Conservation (phyloP, 2,329 filamentous ascomycete species). For the Fusarium keratoplasticum region DNA sequence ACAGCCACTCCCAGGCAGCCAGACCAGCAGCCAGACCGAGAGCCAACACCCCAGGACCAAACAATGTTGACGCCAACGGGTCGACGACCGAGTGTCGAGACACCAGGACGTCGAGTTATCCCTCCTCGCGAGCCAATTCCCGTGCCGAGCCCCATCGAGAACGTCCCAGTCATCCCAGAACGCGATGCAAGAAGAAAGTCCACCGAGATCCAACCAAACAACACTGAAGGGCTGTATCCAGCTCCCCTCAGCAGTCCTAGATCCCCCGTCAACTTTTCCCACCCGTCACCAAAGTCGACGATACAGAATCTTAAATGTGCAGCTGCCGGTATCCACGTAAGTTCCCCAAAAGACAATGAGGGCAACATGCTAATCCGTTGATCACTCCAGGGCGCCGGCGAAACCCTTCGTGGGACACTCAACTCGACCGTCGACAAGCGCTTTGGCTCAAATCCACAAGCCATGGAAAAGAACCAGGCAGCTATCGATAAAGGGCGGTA, state of each 20-base stretch:
- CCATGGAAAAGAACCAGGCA: slow-evolving; percentile 39
- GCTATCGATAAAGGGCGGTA: slow-evolving; percentile 40
- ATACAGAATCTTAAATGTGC: slow-evolving; percentile 39
- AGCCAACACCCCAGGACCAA: slow-evolving; percentile 6
- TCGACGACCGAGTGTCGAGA: slow-evolving; percentile 40
- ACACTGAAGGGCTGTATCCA: slow-evolving; percentile 6
- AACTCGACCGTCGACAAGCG: slow-evolving; percentile 38
- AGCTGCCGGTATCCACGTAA: slow-evolving; percentile 38
- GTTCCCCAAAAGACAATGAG: fast-evolving
- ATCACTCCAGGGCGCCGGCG: slow-evolving; percentile 35
- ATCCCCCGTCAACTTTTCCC: slow-evolving; percentile 21
- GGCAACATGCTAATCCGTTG: neutral
- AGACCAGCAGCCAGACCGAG: neutral
- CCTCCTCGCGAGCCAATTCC: slow-evolving; percentile 33
- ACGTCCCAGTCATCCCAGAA: slow-evolving; percentile 32
- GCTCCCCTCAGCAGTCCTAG: neutral
- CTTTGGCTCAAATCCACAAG: slow-evolving; percentile 18
- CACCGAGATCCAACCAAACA: slow-evolving; percentile 2
- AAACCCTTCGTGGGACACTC: slow-evolving; percentile 41
- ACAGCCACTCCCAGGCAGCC: neutral
- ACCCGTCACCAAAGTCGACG: slow-evolving; percentile 30
- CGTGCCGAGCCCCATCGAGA: neutral
- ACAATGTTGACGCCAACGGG: slow-evolving; percentile 8
- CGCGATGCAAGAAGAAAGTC: slow-evolving; percentile 20
- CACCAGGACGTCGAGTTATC: slow-evolving; percentile 38